Base-by-base conservation (phyloP, 352 stramenopile genomes). In the Globisporangium solare region DNA sequence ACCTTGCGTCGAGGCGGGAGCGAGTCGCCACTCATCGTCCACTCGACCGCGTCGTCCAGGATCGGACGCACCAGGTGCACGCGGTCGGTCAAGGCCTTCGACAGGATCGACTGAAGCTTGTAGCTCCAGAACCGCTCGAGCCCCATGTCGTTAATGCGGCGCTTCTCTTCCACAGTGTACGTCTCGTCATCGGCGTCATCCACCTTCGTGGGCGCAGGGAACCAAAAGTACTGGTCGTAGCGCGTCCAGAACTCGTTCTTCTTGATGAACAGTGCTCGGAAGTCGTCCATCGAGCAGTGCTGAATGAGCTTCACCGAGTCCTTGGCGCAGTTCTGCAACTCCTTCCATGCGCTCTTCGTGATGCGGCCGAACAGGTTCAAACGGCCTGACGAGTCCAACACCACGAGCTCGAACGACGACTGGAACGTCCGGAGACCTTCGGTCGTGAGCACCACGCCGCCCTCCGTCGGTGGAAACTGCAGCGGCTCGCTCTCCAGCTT, bases 191-290 rank as follows among this genome's bases (percentile, higher is more conserved):
- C 67, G 0, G 75, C 70, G 13, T 80, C 70, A n/a, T 90, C 72
- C 6, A 88, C 67, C 6, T 68, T 52, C 14, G 52, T 24, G 35
- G 81, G 68, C 0, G 78, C 70, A 6, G 83, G 83, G 45, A 96
- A 77, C 76, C 78, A 94, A 53, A 86, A 88, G 63, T 85, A 96
- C 65, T 94, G 80, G 65, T 96, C 86, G 48, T 93, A 96, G 2
- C 81, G 67, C 12, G 78, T 87, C 79, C 82, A 95, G 53, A 95
- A 89, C 42, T 77, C 67, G 48, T 81, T 80, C 58, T 86, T 88
- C 58, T 87, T 76, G 63, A 95, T 90, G 51, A 95, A 95, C 0
- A 95, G 61, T 37, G 70, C 66, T n/a, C 73, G 74, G 53, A 95
- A 95, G 50, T 81, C 79, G 46, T 92, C 77, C 56, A 88, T 76